Base-by-base conservation (phyloP, 108 stramenopile species). In the Chaetoceros tenuissimus region DNA sequence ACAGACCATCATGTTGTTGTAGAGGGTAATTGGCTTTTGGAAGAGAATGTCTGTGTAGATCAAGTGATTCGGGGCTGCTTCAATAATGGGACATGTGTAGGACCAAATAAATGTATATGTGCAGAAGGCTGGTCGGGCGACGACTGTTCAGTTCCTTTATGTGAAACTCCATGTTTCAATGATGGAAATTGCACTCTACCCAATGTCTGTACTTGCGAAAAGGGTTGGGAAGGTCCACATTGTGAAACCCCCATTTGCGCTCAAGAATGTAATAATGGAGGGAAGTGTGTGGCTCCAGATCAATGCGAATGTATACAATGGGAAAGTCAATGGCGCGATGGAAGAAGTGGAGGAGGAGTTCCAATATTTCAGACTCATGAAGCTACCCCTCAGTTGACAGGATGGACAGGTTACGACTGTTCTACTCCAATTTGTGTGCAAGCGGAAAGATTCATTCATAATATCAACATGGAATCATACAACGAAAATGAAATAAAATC, bases 401-500 rank as follows among this genome's bases (percentile, higher is more conserved):
- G 92, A 2, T 94, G 87, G 85, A 94, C 92, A 45, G 34, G 34
- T 83, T 40, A 40, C 13, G 34, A 40, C 13, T 40, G 84, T 52
- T 45, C 71, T 7, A 76, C 63, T 24, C 92, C 92, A 13, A 92
- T 94, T 8, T 94, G 92, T 67, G 81, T 82, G 2, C 87, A 89
- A 60, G 81, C 81, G 19, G 79, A 87, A 50, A 59, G 55, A 25
- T 87, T 83, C 49, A 55, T 64, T 22, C 66, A 71, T 44, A 81
- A 87, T 63, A 68, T 66, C 28, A 51, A 67, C 47, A 28, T 67
- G 57, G 64, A 49, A 46, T 45, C 30, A 31, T 19, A 28, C 22
- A 27, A 18, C 13, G 74, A 22, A 17, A 60, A 60, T 22, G n/a
- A 30, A 24, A 61, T 73, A 31, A 59, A 66, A 8, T 62, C 60